These are phyloP conservation scores for Cladosporium sphaerospermum DNA, from an alignment of 2,329 filamentous ascomycete species.

Conservation along the genomic window DNA sequence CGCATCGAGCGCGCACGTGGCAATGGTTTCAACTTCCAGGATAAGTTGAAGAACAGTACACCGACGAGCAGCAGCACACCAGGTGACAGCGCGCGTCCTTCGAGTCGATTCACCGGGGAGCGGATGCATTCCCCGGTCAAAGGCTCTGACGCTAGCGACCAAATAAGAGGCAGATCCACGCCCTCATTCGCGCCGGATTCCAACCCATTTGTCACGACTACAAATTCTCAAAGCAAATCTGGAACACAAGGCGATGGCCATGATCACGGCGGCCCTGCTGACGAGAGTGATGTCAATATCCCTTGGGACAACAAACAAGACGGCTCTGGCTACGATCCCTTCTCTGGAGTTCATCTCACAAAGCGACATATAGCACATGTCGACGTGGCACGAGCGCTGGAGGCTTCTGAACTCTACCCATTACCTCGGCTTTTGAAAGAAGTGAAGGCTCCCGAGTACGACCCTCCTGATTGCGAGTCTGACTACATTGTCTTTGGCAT, in stretches of 20 bases:
- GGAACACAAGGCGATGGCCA: background rate
- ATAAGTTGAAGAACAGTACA: background rate
- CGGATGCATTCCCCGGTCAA: slow-evolving; percentile 5
- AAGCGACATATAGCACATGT: slow-evolving; percentile 77
- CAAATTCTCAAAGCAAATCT: too few species aligned
- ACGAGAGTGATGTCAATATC: slow-evolving; percentile 8
- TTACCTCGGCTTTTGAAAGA: slow-evolving; percentile 75
- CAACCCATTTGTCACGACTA: background rate
- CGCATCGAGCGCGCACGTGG: slow-evolving; percentile 39
- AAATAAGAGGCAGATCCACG: background rate
- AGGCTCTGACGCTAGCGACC: background rate
- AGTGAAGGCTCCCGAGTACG: slow-evolving; percentile 77
- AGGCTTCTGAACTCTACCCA: slow-evolving; percentile 68
- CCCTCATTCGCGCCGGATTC: background rate
- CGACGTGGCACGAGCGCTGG: slow-evolving; percentile 69
- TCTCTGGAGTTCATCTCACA: slow-evolving; percentile 77
- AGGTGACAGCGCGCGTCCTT: background rate
- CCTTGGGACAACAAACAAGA: slow-evolving; percentile 10
- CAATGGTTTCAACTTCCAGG: slow-evolving; percentile 23
- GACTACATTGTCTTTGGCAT: slow-evolving; percentile 88
- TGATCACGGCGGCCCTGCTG: background rate
- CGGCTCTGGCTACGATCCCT: slow-evolving; percentile 67
- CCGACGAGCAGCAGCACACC: background rate
- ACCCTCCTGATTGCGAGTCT: slow-evolving; percentile 72
- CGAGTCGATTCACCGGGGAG: background rate